Conservation (phyloP, 1,139 yeast genomes). For the Geotrichum restrictum region DNA sequence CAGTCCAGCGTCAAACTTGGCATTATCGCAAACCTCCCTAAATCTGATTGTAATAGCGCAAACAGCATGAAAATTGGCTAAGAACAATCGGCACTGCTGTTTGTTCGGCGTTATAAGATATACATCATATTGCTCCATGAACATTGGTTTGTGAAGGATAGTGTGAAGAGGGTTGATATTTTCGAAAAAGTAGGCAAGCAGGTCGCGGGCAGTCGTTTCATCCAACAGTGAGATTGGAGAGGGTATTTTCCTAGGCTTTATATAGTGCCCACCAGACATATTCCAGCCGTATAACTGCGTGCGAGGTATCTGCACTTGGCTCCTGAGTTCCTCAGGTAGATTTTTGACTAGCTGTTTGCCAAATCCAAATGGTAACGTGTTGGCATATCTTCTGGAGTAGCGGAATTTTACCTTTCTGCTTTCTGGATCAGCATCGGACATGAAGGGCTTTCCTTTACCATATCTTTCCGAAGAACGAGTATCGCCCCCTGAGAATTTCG, state of each 20-base stretch:
- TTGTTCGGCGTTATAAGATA: slow-evolving; percentile 34
- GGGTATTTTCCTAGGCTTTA: slow-evolving; percentile 44
- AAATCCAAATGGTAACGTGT: slow-evolving; percentile 16
- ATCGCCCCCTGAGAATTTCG: too few species aligned
- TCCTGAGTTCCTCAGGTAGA: slow-evolving; percentile 36
- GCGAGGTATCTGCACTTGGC: slow-evolving; percentile 49
- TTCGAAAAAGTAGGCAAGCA: slow-evolving; percentile 46
- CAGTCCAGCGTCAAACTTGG: slow-evolving; percentile 38
- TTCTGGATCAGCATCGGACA: not conserved
- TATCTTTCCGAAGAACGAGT: too few species aligned
- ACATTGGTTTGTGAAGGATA: slow-evolving; percentile 53
- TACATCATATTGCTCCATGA: slow-evolving; percentile 49
- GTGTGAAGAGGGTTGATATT: slow-evolving; percentile 55
- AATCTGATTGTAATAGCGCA: slow-evolving; percentile 54
- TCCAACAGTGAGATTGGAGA: slow-evolving; percentile 14
- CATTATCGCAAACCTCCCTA: slow-evolving; percentile 44
- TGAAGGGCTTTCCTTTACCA: too few species aligned
- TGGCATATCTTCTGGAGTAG: slow-evolving; percentile 18
- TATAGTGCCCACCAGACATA: slow-evolving; percentile 54
- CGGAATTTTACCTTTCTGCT: slow-evolving; percentile 13
- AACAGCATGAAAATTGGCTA: slow-evolving; percentile 51
- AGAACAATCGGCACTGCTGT: slow-evolving; percentile 43
- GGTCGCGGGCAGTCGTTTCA: slow-evolving; percentile 24
- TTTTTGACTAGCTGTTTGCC: slow-evolving; percentile 17
- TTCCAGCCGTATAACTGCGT: slow-evolving; percentile 68